Base-by-base conservation (phyloP, 164 flowering plant genomes). In the Santalum album region DNA sequence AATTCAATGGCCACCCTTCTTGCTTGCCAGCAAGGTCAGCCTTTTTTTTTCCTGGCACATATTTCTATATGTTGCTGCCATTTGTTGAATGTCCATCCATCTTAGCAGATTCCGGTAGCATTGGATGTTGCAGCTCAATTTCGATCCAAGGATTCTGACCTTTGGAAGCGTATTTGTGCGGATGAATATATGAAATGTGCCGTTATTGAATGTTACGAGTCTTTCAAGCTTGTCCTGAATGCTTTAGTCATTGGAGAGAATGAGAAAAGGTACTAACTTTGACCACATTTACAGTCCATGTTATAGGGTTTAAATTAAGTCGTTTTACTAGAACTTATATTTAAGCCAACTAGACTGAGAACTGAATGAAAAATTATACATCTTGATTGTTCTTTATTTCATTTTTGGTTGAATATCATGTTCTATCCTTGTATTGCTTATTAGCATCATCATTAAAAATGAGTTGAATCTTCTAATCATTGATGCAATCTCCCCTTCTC, bases 1-100 rank as follows among this genome's bases (percentile, higher is more conserved):
- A 44, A 87, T 94, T 54, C 99, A 94, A 66, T 94, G 99, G 99
- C 99, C 99, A 53, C 99, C 96, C 1, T 87, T 90, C 69, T 67
- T 94, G 69, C 95, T 94, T 65, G 96, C 99, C 32, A 86, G 96
- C 97, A 94, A 87, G 95, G 99, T 90, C 34, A 46, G 62, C 22
- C 18, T 38, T 25, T 1, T 27, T 40, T 25, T 53, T 3, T 49
- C 19, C 48, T 29, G n/a, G 0, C 36, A 32, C 10, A 32, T 32
- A 38, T 44, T 29, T 17, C 15, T 63, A 16, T 47, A 7, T 49
- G 18, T 23, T 55, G 5, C 7, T 17, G 67, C 25, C 22, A 9
- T 21, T 40, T 35, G 27, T 55, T 68, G 42, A 59, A 49, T 57
- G 12, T 54, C 47, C 52, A n/a, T 52, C 25, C 46, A 52, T 47